Percentiles rank a stretch among this genome's conserved stretches.
phyloP scores from a whole-genome alignment of 306 rosid species.

The Vigna reflexopilosa region DNA sequence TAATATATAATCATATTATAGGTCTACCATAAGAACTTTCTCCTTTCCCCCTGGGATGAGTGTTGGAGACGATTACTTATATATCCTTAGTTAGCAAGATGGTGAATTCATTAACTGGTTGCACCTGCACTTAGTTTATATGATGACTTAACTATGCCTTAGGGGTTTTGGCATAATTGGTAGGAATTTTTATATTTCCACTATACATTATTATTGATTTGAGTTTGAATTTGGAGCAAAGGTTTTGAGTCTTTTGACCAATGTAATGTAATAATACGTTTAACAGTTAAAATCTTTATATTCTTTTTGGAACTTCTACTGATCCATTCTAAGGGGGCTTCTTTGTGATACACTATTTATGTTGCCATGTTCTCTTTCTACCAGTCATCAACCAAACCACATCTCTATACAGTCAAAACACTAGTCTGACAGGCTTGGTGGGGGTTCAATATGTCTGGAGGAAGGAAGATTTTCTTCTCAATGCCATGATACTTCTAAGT shows the following conservation, averaged over 20 bases:
- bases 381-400: too few relatives aligned
- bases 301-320: conserved; percentile 1
- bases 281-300: background rate
- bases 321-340: background rate
- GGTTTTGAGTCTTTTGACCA: too few relatives aligned
- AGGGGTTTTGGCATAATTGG: background rate
- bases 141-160: background rate
- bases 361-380: too few relatives aligned
- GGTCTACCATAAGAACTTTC: background rate
- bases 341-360: too few relatives aligned
- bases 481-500: too few relatives aligned
- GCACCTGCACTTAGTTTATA: conserved; percentile 4
- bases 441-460: too few relatives aligned
- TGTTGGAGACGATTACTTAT: conserved; percentile 11
- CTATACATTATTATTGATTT: conserved; percentile 7
- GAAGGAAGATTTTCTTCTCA: too few relatives aligned
- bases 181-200: background rate
- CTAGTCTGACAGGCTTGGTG: too few relatives aligned
- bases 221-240: background rate
- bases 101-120: conserved; percentile 12
- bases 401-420: too few relatives aligned
- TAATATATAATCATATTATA: background rate
- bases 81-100: background rate
- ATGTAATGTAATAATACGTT: too few relatives aligned
- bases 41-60: conserved; percentile 8